These are phyloP conservation scores for Pinus taeda DNA, from an alignment of 75 land plant species.

Conservation along the genomic window DNA sequence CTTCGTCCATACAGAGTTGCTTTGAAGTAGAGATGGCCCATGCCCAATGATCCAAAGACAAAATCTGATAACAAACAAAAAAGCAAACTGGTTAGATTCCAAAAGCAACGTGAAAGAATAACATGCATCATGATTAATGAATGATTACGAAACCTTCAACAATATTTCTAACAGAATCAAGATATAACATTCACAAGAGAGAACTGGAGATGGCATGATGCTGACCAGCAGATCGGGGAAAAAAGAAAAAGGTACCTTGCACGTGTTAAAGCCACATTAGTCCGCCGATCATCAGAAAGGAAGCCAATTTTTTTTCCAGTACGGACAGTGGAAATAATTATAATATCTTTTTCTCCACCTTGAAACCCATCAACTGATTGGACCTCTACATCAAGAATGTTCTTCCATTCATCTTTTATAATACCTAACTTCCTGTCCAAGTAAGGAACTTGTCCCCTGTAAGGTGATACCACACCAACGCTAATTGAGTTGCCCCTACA, in stretches of 20 bases:
- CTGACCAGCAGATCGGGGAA: background rate
- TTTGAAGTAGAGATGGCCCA: conserved; percentile 34
- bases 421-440: conserved; percentile 32
- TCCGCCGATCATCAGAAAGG: conserved; percentile 44
- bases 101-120: background rate
- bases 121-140: too few relatives aligned
- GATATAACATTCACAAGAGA: background rate
- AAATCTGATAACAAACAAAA: conserved; percentile 25
- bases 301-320: conserved; percentile 54
- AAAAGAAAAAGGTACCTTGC: conserved; percentile 49
- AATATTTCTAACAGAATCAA: too few relatives aligned
- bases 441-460: conserved; percentile 58
- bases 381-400: conserved; percentile 43
- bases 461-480: conserved; percentile 76
- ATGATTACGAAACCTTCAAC: too few relatives aligned
- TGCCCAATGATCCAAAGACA: conserved; percentile 79
- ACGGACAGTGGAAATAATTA: conserved; percentile 78
- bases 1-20: conserved; percentile 53
- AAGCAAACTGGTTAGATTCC: background rate
- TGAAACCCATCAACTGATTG: conserved; percentile 88
- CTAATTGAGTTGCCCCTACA: conserved; percentile 19
- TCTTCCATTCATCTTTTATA: conserved; percentile 9
- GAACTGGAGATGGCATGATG: background rate
- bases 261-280: conserved; percentile 85
- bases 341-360: conserved; percentile 79